Evolutionary conservation across 1,284 basidiomycete species (phyloP).

Genomic region (Cryptococcus neoformans): DNA sequence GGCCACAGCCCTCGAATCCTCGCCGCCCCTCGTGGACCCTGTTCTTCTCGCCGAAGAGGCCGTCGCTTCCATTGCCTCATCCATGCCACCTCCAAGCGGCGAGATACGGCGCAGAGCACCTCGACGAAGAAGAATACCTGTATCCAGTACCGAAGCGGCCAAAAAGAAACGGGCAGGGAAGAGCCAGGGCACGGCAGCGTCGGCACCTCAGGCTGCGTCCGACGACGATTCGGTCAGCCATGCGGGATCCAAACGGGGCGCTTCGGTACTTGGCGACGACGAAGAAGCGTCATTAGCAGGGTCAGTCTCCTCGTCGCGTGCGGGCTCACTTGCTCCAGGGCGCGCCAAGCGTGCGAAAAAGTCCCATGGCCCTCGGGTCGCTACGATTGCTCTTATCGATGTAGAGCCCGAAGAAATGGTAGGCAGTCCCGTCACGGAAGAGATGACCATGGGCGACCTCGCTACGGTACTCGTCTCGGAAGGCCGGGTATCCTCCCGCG

Average conservation of each 20-base stretch:
- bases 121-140: not conserved
- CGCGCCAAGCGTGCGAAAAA: not conserved
- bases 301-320: not conserved
- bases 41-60: conserved; percentile 11
- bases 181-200: not conserved
- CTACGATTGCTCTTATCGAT: conserved; percentile 19
- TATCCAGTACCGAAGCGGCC: not conserved
- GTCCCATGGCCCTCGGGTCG: not conserved
- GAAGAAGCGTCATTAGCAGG: not conserved
- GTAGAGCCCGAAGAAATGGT: conserved; percentile 29
- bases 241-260: not conserved
- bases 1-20: not conserved
- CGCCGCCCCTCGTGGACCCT: conserved; percentile 2
- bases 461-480: conserved; percentile 25
- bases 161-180: not conserved
- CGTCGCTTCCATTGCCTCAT: not conserved
- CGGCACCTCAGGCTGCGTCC: not conserved
- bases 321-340: not conserved
- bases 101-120: not conserved
- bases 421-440: conserved; percentile 22
- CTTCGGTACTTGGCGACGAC: not conserved
- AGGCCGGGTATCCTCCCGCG: conserved; percentile 31
- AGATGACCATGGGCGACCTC: conserved; percentile 25
- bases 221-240: not conserved
- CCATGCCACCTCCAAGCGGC: not conserved